Evolutionary conservation across 2,329 filamentous ascomycete species (phyloP).

Genomic region (Aureobasidium sp.): DNA sequence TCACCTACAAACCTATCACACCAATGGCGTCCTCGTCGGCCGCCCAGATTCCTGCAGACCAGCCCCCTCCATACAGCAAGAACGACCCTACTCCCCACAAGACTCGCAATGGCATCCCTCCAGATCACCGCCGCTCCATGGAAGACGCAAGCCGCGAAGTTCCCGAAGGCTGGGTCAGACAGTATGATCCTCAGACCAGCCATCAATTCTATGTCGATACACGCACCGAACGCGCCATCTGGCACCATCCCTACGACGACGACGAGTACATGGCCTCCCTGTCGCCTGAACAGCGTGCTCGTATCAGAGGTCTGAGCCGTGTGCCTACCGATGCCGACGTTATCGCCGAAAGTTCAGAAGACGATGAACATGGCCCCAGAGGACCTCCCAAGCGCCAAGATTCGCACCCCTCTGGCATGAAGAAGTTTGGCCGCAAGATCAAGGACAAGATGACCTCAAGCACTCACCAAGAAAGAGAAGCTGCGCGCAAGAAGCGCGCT

Average conservation of each 20-base stretch:
- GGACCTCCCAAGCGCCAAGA: slow-evolving; percentile 16
- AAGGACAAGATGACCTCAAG: slow-evolving; percentile 54
- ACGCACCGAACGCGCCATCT: slow-evolving; percentile 46
- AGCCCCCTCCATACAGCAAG: slow-evolving; percentile 11
- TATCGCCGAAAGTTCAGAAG: slow-evolving; percentile 41
- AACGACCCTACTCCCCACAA: slow-evolving; percentile 8
- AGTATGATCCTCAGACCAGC: slow-evolving; percentile 46
- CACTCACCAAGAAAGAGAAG: slow-evolving; percentile 50
- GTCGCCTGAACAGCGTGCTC: slow-evolving; percentile 42
- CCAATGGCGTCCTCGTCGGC: slow-evolving; percentile 10
- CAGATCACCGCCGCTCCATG: slow-evolving; percentile 50
- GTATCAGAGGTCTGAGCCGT: slow-evolving; percentile 32
- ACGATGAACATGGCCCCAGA: slow-evolving; percentile 33
- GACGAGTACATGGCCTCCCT: slow-evolving; percentile 46
- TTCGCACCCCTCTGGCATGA: slow-evolving; percentile 26
- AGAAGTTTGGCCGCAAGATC: slow-evolving; percentile 46
- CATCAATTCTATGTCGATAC: slow-evolving; percentile 62
- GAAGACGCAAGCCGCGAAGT: slow-evolving; percentile 53
- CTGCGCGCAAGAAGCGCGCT: slow-evolving; percentile 39
- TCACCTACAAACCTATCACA: neutral
- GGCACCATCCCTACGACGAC: slow-evolving; percentile 57
- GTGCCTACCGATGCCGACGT: slow-evolving; percentile 33
- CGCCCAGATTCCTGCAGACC: neutral
- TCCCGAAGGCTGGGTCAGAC: slow-evolving; percentile 51
- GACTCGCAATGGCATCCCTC: slow-evolving; percentile 47